Conservation (phyloP, 2,329 filamentous ascomycete genomes). For the Sphaerostilbella broomeana region DNA sequence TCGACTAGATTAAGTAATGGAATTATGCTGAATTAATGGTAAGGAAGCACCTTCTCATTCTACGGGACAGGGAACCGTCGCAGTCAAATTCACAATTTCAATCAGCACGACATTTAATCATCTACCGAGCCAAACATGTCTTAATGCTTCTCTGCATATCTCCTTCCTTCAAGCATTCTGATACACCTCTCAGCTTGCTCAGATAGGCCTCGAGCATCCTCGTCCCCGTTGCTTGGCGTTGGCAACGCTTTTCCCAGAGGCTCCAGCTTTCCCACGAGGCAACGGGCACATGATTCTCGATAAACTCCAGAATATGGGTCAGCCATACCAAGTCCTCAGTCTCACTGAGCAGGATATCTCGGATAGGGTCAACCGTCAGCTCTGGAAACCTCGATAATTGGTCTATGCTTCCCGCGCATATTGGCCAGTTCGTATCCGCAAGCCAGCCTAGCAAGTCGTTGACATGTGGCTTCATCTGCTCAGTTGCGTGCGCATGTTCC, state of each 20-base stretch:
- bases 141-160: too few relatives aligned
- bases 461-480: slow-evolving; percentile 7
- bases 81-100: too few relatives aligned
- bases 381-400: slow-evolving; percentile 12
- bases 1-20: too few relatives aligned
- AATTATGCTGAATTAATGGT: too few relatives aligned
- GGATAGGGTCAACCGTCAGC: slow-evolving; percentile 5
- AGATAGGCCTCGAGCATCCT: neutral
- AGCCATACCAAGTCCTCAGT: slow-evolving; percentile 6
- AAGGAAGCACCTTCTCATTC: too few relatives aligned
- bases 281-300: slow-evolving; percentile 3
- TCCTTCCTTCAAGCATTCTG: neutral
- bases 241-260: neutral
- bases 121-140: too few relatives aligned
- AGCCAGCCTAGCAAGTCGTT: slow-evolving; percentile 6
- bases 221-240: neutral
- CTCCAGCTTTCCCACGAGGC: slow-evolving; percentile 3
- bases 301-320: slow-evolving; percentile 4
- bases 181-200: neutral
- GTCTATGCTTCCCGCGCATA: neutral
- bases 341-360: slow-evolving; percentile 1
- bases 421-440: slow-evolving; percentile 10
- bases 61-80: too few relatives aligned
- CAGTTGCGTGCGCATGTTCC: slow-evolving; percentile 2
- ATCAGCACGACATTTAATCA: too few relatives aligned